phyloP scores from a whole-genome alignment of 1,139 yeast species.

The Diutina neorugosa region DNA sequence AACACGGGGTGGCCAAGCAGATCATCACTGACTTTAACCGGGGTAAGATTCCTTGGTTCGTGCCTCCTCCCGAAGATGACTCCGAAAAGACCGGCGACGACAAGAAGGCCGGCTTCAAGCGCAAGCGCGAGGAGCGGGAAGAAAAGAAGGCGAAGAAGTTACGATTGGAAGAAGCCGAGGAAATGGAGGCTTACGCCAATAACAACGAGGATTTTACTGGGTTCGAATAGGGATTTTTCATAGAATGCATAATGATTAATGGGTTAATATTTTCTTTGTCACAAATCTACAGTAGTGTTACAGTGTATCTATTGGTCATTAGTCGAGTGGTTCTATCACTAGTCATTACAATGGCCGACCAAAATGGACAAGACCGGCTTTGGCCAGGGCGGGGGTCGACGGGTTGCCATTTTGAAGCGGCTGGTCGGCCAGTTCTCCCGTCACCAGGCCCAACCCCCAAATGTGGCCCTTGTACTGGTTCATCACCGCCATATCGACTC shows the following conservation, averaged over 20 bases:
- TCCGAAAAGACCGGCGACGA: conserved; percentile 42
- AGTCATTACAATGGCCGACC: conserved; percentile 1
- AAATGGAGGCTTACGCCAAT: background rate
- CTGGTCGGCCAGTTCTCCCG: background rate
- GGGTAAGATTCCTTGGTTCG: conserved; percentile 97
- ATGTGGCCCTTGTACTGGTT: conserved; percentile 36
- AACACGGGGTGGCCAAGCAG: conserved; percentile 82
- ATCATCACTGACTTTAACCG: conserved; percentile 89
- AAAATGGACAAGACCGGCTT: conserved; percentile 3
- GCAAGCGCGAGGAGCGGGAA: conserved; percentile 37
- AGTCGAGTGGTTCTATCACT: background rate
- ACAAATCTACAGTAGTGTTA: background rate
- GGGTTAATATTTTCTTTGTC: background rate
- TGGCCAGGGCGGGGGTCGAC: conserved; percentile 2
- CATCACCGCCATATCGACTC: conserved; percentile 23
- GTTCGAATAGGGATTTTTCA: conserved; percentile 1
- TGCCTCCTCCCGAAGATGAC: conserved; percentile 76
- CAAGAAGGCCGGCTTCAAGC: conserved; percentile 39
- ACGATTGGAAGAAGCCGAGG: background rate
- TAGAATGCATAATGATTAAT: background rate
- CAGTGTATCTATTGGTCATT: background rate
- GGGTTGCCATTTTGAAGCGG: conserved; percentile 1
- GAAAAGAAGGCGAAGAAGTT: conserved; percentile 11
- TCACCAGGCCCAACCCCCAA: conserved; percentile 33
- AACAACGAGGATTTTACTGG: conserved; percentile 1